Evolutionary conservation across 2,329 filamentous ascomycete genomes (phyloP).

Genomic region (Cercospora janseana): DNA sequence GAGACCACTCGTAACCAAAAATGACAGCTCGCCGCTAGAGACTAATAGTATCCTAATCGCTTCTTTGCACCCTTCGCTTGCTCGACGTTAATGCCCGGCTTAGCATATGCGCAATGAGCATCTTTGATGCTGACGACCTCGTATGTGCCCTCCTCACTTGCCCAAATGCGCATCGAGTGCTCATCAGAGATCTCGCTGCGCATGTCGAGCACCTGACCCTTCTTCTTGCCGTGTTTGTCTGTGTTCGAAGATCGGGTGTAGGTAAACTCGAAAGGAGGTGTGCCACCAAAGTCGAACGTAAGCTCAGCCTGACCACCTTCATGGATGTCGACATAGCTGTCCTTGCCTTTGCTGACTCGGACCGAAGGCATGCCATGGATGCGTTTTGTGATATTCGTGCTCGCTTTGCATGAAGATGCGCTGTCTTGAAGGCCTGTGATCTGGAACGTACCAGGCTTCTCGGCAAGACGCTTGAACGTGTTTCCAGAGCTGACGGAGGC

Average conservation of each 20-base stretch:
- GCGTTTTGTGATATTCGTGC: slow-evolving; percentile 71
- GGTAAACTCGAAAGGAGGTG: slow-evolving; percentile 95
- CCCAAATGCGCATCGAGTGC: slow-evolving; percentile 74
- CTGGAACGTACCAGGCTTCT: slow-evolving; percentile 82
- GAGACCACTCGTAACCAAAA: not conserved
- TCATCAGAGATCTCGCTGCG: slow-evolving; percentile 82
- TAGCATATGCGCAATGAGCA: slow-evolving; percentile 84
- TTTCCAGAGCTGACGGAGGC: slow-evolving; percentile 70
- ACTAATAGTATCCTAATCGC: slow-evolving; percentile 37
- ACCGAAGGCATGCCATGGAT: slow-evolving; percentile 94
- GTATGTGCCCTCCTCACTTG: slow-evolving; percentile 92
- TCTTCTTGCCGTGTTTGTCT: slow-evolving; percentile 59
- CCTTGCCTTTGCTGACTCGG: slow-evolving; percentile 78
- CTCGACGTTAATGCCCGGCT: slow-evolving; percentile 54
- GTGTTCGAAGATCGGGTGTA: slow-evolving; percentile 89
- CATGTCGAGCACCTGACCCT: slow-evolving; percentile 80
- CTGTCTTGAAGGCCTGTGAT: slow-evolving; percentile 86
- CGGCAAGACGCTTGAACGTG: slow-evolving; percentile 88
- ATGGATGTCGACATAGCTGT: slow-evolving; percentile 85
- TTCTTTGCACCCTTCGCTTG: slow-evolving; percentile 32
- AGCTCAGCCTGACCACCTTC: slow-evolving; percentile 94
- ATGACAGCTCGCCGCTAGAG: not conserved
- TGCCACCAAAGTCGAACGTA: slow-evolving; percentile 90
- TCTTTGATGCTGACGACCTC: slow-evolving; percentile 97
- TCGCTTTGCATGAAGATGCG: slow-evolving; percentile 81